phyloP scores from a whole-genome alignment of 352 stramenopile genomes.

The Globisporangium paddicum region DNA sequence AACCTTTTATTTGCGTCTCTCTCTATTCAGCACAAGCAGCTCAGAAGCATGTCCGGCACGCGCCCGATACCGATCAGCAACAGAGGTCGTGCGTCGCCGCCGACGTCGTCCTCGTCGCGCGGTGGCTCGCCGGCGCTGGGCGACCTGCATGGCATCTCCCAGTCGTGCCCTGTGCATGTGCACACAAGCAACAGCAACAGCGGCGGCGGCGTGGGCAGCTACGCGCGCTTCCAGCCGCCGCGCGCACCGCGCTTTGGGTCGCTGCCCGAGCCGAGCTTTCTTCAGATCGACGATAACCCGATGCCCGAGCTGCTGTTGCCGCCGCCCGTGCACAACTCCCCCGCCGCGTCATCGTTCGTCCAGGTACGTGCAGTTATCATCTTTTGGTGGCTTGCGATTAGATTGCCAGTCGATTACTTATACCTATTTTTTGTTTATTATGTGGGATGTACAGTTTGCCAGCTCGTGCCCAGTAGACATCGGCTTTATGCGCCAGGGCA shows the following conservation, averaged over 20 bases:
- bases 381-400: no score
- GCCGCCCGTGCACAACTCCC: conserved; percentile 30
- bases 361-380: no score
- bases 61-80: conserved; percentile 16
- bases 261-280: conserved; percentile 55
- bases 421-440: no score
- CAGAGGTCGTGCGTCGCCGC: conserved; percentile 10
- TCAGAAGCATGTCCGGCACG: conserved; percentile 9
- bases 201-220: conserved; percentile 11
- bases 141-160: conserved; percentile 30
- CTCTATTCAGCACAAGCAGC: neutral
- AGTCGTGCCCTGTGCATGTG: conserved; percentile 61
- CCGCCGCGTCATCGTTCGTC: conserved; percentile 37
- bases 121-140: conserved; percentile 17
- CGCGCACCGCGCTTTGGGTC: conserved; percentile 53
- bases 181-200: conserved; percentile 25
- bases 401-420: no score
- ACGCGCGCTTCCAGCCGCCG: conserved; percentile 34
- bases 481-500: conserved; percentile 42
- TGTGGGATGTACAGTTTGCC: conserved; percentile 35
- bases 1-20: neutral
- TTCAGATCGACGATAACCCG: conserved; percentile 29
- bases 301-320: conserved; percentile 63
- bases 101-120: conserved; percentile 9
- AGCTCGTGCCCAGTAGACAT: conserved; percentile 68